Evolutionary conservation across 345 rosid genomes (phyloP).

Genomic region (Litchi chinensis): DNA sequence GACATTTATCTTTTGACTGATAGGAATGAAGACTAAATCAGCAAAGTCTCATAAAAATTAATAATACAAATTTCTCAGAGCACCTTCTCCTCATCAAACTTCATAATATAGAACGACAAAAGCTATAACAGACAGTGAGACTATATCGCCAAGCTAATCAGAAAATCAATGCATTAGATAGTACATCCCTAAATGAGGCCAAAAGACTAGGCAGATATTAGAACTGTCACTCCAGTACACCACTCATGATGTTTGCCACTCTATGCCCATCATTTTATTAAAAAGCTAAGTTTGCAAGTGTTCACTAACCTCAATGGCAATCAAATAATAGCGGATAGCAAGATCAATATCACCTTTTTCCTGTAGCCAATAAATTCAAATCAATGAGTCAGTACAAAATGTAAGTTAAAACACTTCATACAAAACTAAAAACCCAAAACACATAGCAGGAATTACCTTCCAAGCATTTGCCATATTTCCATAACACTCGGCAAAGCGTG

Average conservation of each 20-base stretch:
- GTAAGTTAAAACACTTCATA: neutral
- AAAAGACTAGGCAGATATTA: neutral
- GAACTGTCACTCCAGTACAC: neutral
- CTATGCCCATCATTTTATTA: neutral
- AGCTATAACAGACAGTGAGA: neutral
- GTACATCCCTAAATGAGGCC: neutral
- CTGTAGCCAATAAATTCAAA: slow-evolving; percentile 38
- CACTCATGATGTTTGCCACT: neutral
- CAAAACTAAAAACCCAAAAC: neutral
- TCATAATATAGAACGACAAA: neutral
- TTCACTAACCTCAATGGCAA: slow-evolving; percentile 91
- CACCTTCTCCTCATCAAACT: neutral
- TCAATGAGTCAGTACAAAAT: neutral
- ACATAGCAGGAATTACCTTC: slow-evolving; percentile 57
- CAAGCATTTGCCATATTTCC: slow-evolving; percentile 99
- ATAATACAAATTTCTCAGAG: neutral
- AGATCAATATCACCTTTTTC: slow-evolving; percentile 94
- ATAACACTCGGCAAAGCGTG: slow-evolving; percentile 96
- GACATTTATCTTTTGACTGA: neutral
- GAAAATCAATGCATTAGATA: neutral
- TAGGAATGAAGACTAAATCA: neutral
- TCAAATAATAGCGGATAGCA: slow-evolving; percentile 85
- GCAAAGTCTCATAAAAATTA: neutral
- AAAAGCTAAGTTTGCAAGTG: neutral
- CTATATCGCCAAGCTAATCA: neutral